Percentiles rank a stretch among this genome's conserved stretches.
Evolutionary conservation across 208 protist genomes (phyloP).

Genomic region (Wallacemonas sp.): DNA sequence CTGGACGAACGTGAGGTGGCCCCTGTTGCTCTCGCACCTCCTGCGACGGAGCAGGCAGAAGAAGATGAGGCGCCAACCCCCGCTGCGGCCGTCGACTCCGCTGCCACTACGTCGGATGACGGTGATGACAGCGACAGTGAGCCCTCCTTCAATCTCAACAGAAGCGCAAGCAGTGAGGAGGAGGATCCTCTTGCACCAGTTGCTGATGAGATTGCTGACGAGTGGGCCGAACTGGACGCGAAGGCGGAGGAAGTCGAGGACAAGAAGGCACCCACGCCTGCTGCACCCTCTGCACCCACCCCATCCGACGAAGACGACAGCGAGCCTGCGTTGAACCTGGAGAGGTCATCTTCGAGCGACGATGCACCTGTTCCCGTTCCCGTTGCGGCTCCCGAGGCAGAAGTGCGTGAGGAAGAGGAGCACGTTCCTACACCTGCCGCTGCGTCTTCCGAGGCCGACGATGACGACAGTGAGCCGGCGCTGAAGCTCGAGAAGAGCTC

Average conservation of each 20-base stretch:
- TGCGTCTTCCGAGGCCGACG: not conserved
- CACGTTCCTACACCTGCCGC: not conserved
- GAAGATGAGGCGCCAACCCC: too few species aligned
- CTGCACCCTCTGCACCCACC: too few species aligned
- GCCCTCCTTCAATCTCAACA: not conserved
- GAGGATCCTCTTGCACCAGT: not conserved
- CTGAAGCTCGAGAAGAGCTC: constrained; percentile 1
- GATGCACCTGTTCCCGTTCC: not conserved
- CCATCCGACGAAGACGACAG: not conserved
- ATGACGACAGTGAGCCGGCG: not conserved
- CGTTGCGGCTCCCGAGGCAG: not conserved
- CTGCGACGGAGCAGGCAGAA: too few species aligned
- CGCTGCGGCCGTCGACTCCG: not conserved
- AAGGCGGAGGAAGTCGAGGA: too few species aligned
- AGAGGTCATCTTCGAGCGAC: not conserved
- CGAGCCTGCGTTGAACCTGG: constrained; percentile 2
- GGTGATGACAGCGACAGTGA: not conserved
- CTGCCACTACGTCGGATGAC: too few species aligned
- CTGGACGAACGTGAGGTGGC: not conserved
- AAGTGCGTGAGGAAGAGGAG: not conserved
- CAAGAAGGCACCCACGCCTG: too few species aligned
- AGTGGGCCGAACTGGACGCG: constrained; percentile 4
- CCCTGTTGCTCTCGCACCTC: too few species aligned
- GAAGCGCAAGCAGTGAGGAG: not conserved
- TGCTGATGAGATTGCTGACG: not conserved